A percentile compares a stretch with the other conserved stretches of the same genome.
Evolutionary conservation across 2,329 filamentous ascomycete genomes (phyloP).

Genomic region (Cercospora janseana): DNA sequence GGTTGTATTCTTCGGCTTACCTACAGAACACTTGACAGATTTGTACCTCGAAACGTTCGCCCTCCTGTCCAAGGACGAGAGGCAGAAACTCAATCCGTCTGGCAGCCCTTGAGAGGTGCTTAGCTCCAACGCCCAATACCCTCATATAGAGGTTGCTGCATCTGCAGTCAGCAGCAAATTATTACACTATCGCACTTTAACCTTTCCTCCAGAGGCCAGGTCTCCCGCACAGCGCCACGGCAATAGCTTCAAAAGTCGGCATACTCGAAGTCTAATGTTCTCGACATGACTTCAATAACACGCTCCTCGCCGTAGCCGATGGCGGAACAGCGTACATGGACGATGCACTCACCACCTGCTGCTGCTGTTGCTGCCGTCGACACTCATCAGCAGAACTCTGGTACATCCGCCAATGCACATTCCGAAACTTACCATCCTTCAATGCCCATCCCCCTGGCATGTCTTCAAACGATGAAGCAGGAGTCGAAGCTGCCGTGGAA

Average conservation of each 20-base stretch:
- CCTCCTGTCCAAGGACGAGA: slow-evolving; percentile 1
- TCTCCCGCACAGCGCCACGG: too few relatives aligned
- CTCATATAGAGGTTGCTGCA: too few relatives aligned
- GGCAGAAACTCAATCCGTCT: slow-evolving; percentile 11
- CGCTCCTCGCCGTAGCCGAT: background rate
- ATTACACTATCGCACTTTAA: slow-evolving; percentile 6
- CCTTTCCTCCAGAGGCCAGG: too few relatives aligned
- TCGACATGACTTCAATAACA: background rate
- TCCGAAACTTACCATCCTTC: slow-evolving; percentile 10
- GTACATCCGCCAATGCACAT: slow-evolving; percentile 9
- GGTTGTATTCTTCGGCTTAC: too few relatives aligned
- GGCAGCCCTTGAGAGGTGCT: background rate
- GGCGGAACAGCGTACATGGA: slow-evolving; percentile 6
- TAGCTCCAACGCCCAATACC: too few relatives aligned
- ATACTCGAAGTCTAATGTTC: background rate
- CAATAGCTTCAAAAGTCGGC: too few relatives aligned
- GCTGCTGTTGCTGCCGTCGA: background rate
- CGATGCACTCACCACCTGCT: slow-evolving; percentile 1
- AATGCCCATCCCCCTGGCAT: slow-evolving; percentile 11
- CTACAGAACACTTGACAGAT: too few relatives aligned
- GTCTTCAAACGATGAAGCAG: too few relatives aligned
- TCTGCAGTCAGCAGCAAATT: background rate
- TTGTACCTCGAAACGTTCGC: background rate
- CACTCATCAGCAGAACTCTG: background rate
- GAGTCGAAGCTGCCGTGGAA: background rate